Base-by-base conservation (phyloP, 2,329 filamentous ascomycete species). In the Colletotrichum sansevieriae region DNA sequence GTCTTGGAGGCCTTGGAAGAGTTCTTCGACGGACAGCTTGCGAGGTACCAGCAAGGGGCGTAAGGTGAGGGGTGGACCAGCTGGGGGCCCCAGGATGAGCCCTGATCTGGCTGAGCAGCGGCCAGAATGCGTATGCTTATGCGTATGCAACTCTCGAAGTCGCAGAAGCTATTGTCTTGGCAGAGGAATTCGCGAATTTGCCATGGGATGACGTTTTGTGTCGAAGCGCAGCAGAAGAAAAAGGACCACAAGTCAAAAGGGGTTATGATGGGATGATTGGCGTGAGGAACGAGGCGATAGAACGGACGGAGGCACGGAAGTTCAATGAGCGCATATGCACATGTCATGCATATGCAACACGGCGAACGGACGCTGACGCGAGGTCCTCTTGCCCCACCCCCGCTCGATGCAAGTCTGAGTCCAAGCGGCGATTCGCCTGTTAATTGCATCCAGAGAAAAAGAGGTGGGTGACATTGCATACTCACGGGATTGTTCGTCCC, bases 81-180 rank as follows among this genome's bases (percentile, higher is more conserved):
- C 25, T 22, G 33, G 33, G 15, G 41, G 2, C 35, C 1, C 33
- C 20, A 44, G 60, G 61, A 59, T 59, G 20, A 44, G 46, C 65
- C 37, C 52, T 37, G 56, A 47, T 46, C 18, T 33, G 44, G 37
- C 55, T 58, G 25, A 58, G 55, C 37, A 33, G 29, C 29, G 29
- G 25, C 20, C 54, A 39, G 54, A 25, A 29, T 57, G 54, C 54
- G 35, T 37, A 35, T 39, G 51, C 52, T 39, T 11, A n/a, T 51
- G 18, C 61, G 54, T 58, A 55, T 65, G 65, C 62, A 51, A 29
- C 29, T 59, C 15, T 68, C 46, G 47, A 68, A 54, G 33, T 43
- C 46, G 54, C 43, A n/a, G 22, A 60, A 65, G 65, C 65, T 65
- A 68, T 55, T 65, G 61, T 65, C 65, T 68, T 68, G 65, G 65